Evolutionary conservation across 495 filamentous ascomycete species (phyloP).

Genomic region (Evernia prunastri): DNA sequence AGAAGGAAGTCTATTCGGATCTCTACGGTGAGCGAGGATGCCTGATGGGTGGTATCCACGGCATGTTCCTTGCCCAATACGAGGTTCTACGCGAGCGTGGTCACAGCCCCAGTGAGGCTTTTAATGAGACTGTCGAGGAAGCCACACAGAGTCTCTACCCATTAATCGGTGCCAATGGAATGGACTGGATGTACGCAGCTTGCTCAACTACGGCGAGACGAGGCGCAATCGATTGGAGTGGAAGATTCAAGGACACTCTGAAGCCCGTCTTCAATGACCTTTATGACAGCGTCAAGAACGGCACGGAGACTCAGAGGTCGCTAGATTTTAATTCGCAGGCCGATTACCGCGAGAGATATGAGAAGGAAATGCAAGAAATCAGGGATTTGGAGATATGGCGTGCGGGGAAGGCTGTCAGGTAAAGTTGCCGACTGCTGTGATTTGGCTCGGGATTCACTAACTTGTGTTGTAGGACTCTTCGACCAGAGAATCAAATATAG

Average conservation of each 20-base stretch:
- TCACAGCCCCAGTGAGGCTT: conserved; percentile 94
- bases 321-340: conserved; percentile 91
- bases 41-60: conserved; percentile 99
- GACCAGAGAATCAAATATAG: conserved; percentile 90
- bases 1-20: conserved; percentile 99
- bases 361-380: conserved; percentile 96
- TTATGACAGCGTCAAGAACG: conserved; percentile 83
- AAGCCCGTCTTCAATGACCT: conserved; percentile 98
- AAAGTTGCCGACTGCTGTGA: conserved; percentile 29
- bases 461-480: conserved; percentile 54
- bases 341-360: conserved; percentile 93
- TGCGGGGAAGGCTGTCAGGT: conserved; percentile 93
- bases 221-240: conserved; percentile 98
- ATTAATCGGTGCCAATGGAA: conserved; percentile 89
- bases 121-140: conserved; percentile 99
- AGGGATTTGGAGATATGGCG: conserved; percentile 96
- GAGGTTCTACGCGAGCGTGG: conserved; percentile 98
- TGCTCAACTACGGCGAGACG: conserved; percentile 98
- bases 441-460: conserved; percentile 26
- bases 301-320: conserved; percentile 85
- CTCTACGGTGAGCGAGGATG: conserved; percentile 99
- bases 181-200: conserved; percentile 99
- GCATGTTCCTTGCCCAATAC: conserved; percentile 99
- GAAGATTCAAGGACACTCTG: conserved; percentile 86
- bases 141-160: conserved; percentile 97